Evolutionary conservation across 176 grass and related monocot species (phyloP).

Genomic region (Ensete ventricosum): DNA sequence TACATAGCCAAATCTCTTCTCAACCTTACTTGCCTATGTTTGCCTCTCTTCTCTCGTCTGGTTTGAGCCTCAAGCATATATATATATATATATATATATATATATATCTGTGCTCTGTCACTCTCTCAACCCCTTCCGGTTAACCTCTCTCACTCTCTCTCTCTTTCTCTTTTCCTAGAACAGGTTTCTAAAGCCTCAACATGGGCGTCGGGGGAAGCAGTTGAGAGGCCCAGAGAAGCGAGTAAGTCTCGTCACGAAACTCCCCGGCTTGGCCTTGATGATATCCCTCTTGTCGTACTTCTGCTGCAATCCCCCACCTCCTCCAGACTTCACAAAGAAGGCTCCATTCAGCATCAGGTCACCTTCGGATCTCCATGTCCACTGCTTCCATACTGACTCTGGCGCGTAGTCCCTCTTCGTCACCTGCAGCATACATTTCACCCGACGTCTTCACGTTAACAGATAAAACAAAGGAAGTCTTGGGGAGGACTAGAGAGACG

Average conservation of each 20-base stretch:
- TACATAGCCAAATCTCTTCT: too few relatives aligned
- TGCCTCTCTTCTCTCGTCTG: too few relatives aligned
- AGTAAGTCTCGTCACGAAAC: slow-evolving; percentile 57
- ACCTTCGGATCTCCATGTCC: slow-evolving; percentile 63
- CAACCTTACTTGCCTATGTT: too few relatives aligned
- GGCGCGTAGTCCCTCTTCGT: slow-evolving; percentile 41
- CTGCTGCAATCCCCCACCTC: background rate
- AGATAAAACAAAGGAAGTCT: background rate
- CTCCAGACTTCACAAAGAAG: slow-evolving; percentile 40
- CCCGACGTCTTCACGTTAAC: background rate
- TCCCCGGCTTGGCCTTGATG: slow-evolving; percentile 46
- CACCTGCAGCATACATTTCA: slow-evolving; percentile 12
- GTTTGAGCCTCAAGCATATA: too few relatives aligned
- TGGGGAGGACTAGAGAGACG: background rate
- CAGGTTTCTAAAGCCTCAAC: slow-evolving; percentile 22
- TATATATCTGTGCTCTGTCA: too few relatives aligned
- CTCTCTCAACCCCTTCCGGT: too few relatives aligned
- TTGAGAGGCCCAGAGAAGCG: slow-evolving; percentile 45
- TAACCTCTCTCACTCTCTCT: too few relatives aligned
- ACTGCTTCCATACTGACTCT: slow-evolving; percentile 55
- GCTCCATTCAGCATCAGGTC: slow-evolving; percentile 66
- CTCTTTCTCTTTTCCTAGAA: too few relatives aligned
- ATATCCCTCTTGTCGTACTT: slow-evolving; percentile 34
- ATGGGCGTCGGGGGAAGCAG: slow-evolving; percentile 37
- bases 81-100: too few relatives aligned